Evolutionary conservation across 2,329 filamentous ascomycete species (phyloP).

Genomic region (Aspergillus sp.): DNA sequence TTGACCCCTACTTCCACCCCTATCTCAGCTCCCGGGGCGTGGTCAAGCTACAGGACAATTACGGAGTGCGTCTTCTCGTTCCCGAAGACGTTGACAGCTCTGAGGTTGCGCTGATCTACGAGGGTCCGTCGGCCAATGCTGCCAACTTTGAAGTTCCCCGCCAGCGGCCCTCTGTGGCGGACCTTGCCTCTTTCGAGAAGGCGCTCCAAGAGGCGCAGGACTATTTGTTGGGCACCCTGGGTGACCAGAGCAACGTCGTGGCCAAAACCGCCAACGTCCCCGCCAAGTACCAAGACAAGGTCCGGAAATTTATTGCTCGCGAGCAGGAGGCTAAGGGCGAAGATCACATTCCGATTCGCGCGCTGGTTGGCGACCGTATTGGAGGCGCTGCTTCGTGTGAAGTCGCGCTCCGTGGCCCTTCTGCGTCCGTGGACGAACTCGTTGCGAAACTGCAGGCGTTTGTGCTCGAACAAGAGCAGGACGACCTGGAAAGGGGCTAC

Average conservation of each 20-base stretch:
- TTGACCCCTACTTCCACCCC: slow-evolving; percentile 44
- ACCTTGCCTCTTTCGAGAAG: slow-evolving; percentile 49
- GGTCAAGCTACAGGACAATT: slow-evolving; percentile 33
- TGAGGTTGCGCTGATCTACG: slow-evolving; percentile 44
- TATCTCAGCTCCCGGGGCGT: slow-evolving; percentile 36
- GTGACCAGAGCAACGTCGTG: slow-evolving; percentile 48
- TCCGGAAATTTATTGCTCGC: slow-evolving; percentile 50
- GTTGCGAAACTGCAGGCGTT: slow-evolving; percentile 67
- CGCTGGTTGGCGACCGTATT: slow-evolving; percentile 39
- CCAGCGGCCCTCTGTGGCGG: slow-evolving; percentile 47
- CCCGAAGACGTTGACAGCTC: slow-evolving; percentile 38
- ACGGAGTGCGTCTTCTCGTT: slow-evolving; percentile 42
- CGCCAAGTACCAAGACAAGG: slow-evolving; percentile 56
- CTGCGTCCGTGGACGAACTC: slow-evolving; percentile 62
- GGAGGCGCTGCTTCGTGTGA: slow-evolving; percentile 24
- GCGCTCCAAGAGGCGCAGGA: slow-evolving; percentile 52
- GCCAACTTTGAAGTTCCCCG: slow-evolving; percentile 48
- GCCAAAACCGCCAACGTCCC: slow-evolving; percentile 48
- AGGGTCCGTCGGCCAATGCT: slow-evolving; percentile 36
- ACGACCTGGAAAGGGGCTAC: slow-evolving; percentile 89
- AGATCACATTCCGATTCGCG: slow-evolving; percentile 49
- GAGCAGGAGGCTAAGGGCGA: slow-evolving; percentile 46
- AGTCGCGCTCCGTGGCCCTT: slow-evolving; percentile 69
- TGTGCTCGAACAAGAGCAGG: slow-evolving; percentile 77
- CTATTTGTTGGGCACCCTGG: slow-evolving; percentile 46